Evolutionary conservation across 23 red algal genomes (phyloP), one percentile per base, ranked within the genome.

Genomic region (Pyropia haitanensis): DNA sequence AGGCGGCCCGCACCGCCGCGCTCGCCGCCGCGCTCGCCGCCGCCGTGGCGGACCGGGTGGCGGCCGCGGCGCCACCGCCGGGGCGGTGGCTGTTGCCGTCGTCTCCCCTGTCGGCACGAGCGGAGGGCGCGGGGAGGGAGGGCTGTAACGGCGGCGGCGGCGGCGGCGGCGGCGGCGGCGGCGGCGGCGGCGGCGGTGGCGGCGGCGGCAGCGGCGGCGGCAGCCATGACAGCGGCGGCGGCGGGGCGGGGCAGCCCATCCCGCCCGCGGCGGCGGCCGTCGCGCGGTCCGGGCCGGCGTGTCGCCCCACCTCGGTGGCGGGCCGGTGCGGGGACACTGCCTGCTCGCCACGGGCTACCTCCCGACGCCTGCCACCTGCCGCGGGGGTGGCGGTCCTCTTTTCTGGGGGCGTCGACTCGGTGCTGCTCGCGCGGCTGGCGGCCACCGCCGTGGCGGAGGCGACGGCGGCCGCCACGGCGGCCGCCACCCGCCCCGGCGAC

Each of bases 331-430:
- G 27, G 48, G 76, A 19, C 49, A 67, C n/a, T 30, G 74, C 18
- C 61, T 63, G 29, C 61, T 64, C 49, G 73, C 30, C 58, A 28
- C 31, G n/a, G 50, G 17, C 27, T 49, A 56, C 18, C 51, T 14
- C 27, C 0, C 27, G 1, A 39, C 19, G 29, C 53, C 50, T 46
- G 2, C 39, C 7, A 46, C 39, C 39, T 9, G 39, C 39, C 33
- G 27, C 78, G 25, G 63, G 70, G n/a, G 81, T 85, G 27, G 82
- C 56, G 18, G 79, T 96, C 9, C 68, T 96, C 25, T 96, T 96
- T 27, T 96, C 91, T 6, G 91, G 91, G 17, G 91, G 91, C 22
- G 74, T 96, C 26, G 91, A 96, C 39, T 88, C 82, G 2, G 30
- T 96, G 63, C 53, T 89, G 13, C 20, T 96, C 5, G 85, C 91